Percentiles rank a stretch among this genome's conserved stretches.
Evolutionary conservation across 2,329 filamentous ascomycete genomes (phyloP).

Genomic region (Fusarium sp.): DNA sequence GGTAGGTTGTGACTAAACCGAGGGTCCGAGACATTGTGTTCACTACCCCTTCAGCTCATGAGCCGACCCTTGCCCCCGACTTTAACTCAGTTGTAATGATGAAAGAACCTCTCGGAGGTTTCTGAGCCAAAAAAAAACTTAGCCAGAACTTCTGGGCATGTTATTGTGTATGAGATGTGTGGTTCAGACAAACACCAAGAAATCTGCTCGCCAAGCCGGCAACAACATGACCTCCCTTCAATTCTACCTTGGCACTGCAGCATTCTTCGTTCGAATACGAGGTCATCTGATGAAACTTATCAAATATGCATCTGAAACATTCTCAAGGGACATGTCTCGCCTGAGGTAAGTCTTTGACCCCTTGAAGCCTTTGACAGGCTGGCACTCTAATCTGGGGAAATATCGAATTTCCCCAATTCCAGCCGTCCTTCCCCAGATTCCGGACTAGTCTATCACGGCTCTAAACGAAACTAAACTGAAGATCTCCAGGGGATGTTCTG

Average conservation of each 20-base stretch:
- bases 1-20: neutral
- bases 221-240: neutral
- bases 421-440: constrained; percentile 15
- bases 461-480: neutral
- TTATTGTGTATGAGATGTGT: neutral
- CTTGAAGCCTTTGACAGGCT: neutral
- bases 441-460: neutral
- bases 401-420: constrained; percentile 36
- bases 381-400: constrained; percentile 20
- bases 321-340: constrained; percentile 7
- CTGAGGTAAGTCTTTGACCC: neutral
- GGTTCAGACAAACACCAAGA: neutral
- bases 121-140: neutral
- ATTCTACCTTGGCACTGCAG: neutral
- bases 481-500: neutral
- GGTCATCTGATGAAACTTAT: neutral
- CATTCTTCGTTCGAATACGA: constrained; percentile 11
- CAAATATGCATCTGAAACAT: constrained; percentile 19
- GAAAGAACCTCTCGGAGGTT: neutral
- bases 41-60: constrained; percentile 8
- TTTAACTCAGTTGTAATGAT: neutral
- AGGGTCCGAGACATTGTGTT: constrained; percentile 35
- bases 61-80: neutral
- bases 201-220: neutral
- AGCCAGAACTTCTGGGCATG: neutral